Base-by-base conservation (phyloP, 2,329 filamentous ascomycete genomes). In the Trichothecium sympodiale region DNA sequence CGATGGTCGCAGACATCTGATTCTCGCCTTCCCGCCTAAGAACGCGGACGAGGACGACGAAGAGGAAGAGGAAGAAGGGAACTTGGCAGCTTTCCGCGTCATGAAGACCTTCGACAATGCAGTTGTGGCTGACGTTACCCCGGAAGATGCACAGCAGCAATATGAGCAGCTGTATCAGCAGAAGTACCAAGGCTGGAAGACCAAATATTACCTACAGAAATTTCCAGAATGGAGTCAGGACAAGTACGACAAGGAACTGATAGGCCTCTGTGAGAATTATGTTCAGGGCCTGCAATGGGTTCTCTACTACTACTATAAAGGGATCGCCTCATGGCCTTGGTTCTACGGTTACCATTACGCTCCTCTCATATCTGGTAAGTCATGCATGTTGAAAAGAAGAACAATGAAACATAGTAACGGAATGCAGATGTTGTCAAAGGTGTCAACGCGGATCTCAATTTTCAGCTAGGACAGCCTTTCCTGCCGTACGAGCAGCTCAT, bases 211-310 rank as follows among this genome's bases (percentile, higher is more conserved):
- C 60, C 67, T 74, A 43, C 75, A 77, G 38, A 98, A 96, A 56
- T 95, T 95, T 46, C 62, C 80, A 20, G 82, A 82, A 36, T 98
- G 89, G 87, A 77, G 80, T 13, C 67, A 83, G 9, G 80, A 86
- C 33, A 81, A 85, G 48, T 80, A 89, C 45, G 77, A 64, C 14
- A 49, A 77, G 29, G 86, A 94, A 56, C 69, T 96, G 52, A 79
- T 69, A 36, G 80, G 82, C 44, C 67, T 98, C 41, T 82, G 85
- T 17, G 87, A 96, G 59, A 98, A 96, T 60, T 98, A 98, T 50
- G 87, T 98, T 6, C 85, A 98, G 60, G 91, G 91, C 41, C 64
- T 98, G 41, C 91, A 98, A 56, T 98, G 91, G 93, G 91, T 98
- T 30, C 67, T 98, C 34, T 95, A 82, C 59, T 98, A 98, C 65